These are phyloP conservation scores for Hordeum pubiflorum DNA, from an alignment of 202 grass and related monocot genomes.

Conservation along the genomic window DNA sequence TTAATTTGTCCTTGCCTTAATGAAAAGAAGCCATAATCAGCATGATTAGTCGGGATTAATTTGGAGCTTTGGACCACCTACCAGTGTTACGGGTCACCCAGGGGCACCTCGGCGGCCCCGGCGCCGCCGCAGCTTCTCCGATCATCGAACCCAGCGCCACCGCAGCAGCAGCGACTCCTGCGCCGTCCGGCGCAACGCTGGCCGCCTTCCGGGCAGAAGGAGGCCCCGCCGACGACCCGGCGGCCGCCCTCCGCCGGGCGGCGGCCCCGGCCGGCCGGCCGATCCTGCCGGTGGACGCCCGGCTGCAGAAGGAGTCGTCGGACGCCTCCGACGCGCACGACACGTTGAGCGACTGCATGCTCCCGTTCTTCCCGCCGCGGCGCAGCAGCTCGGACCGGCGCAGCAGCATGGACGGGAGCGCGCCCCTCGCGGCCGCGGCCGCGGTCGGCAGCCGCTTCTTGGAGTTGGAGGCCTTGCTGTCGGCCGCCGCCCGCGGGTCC, in stretches of 20 bases:
- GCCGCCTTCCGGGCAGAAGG: constrained; percentile 21
- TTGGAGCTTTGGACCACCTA: constrained; percentile 12
- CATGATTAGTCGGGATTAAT: constrained; percentile 3
- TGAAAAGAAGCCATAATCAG: neutral
- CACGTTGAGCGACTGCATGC: constrained; percentile 46
- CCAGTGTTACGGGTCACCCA: constrained; percentile 86
- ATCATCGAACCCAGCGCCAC: neutral
- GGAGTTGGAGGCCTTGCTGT: neutral
- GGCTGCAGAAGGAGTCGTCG: constrained; percentile 75
- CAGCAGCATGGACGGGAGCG: constrained; percentile 31
- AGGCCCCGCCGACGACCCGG: constrained; percentile 29
- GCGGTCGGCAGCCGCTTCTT: constrained; percentile 16
- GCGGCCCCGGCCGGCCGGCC: constrained; percentile 21
- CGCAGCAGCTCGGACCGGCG: constrained; percentile 47
- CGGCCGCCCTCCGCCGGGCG: constrained; percentile 8
- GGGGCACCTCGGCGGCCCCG: constrained; percentile 47
- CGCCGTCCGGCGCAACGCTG: neutral
- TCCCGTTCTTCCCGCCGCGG: neutral
- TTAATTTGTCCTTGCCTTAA: neutral
- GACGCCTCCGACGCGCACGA: constrained; percentile 87
- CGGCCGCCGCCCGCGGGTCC: neutral
- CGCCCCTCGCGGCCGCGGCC: neutral
- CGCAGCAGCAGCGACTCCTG: neutral
- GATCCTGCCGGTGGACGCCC: constrained; percentile 73
- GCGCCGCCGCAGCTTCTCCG: neutral